phyloP scores from a whole-genome alignment of 495 filamentous ascomycete genomes.

The Lophiostoma macrostomum region DNA sequence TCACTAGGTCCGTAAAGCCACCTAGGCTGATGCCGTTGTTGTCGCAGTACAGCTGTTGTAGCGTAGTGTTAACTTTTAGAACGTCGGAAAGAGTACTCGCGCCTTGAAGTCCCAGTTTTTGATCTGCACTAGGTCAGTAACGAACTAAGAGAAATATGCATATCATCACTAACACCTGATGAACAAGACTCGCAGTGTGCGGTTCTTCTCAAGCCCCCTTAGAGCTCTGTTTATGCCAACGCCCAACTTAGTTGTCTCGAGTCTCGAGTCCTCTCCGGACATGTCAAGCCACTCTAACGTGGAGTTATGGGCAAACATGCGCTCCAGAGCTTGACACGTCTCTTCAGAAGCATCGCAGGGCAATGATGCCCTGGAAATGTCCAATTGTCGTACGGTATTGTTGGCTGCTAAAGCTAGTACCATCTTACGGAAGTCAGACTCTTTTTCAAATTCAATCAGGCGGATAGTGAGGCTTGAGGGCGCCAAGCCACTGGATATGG shows the following conservation, averaged over 20 bases:
- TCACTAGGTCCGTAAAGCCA: constrained; percentile 73
- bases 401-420: constrained; percentile 70
- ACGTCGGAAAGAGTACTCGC: constrained; percentile 77
- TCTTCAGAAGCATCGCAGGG: constrained; percentile 72
- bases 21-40: constrained; percentile 75
- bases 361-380: constrained; percentile 83
- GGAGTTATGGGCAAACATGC: constrained; percentile 74
- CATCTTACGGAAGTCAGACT: constrained; percentile 70
- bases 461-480: constrained; percentile 75
- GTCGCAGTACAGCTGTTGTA: constrained; percentile 71
- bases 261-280: constrained; percentile 82
- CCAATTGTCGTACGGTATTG: constrained; percentile 70
- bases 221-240: constrained; percentile 77
- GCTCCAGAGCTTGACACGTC: constrained; percentile 68
- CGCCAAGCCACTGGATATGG: constrained; percentile 60
- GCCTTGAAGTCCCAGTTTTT: constrained; percentile 59
- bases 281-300: constrained; percentile 78
- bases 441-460: constrained; percentile 81
- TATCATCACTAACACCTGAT: constrained; percentile 55
- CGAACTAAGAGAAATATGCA: background rate
- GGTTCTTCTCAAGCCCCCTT: constrained; percentile 72
- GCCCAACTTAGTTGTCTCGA: constrained; percentile 82
- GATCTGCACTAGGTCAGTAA: constrained; percentile 19
- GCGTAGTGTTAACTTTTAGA: constrained; percentile 60
- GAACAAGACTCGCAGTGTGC: constrained; percentile 66